These are phyloP conservation scores for Luvunga scandens DNA, from an alignment of 345 rosid genomes.

Conservation along the genomic window DNA sequence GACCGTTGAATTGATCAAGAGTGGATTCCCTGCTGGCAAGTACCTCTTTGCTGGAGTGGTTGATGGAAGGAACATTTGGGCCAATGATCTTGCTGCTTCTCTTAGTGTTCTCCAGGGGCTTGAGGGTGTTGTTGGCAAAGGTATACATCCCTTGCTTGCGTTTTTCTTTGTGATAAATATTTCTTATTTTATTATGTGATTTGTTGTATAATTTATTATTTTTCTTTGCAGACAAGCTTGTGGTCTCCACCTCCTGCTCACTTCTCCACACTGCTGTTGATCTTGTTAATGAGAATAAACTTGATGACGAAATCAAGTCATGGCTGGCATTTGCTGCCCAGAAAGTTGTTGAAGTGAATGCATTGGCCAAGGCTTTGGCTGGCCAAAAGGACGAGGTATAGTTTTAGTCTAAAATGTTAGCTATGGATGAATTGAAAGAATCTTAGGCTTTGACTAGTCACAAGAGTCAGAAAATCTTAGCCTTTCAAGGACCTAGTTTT, in stretches of 20 bases:
- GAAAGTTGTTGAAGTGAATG: slow-evolving; percentile 90
- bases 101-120: slow-evolving; percentile 52
- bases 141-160: slow-evolving; percentile 27
- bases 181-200: background rate
- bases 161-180: background rate
- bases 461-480: background rate
- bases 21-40: slow-evolving; percentile 76
- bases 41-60: slow-evolving; percentile 93
- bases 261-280: slow-evolving; percentile 98
- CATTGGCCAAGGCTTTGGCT: slow-evolving; percentile 85
- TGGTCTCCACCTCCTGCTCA: slow-evolving; percentile 95
- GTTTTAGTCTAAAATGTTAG: background rate
- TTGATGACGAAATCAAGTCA: slow-evolving; percentile 82
- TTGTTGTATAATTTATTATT: background rate
- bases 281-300: slow-evolving; percentile 80
- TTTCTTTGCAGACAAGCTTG: slow-evolving; percentile 67
- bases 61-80: slow-evolving; percentile 99
- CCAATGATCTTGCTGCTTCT: slow-evolving; percentile 89
- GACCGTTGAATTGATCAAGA: slow-evolving; percentile 79
- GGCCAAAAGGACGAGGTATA: slow-evolving; percentile 85
- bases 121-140: slow-evolving; percentile 86
- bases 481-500: background rate
- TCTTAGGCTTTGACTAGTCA: background rate
- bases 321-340: slow-evolving; percentile 99
- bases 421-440: background rate